Evolutionary conservation across 2,329 filamentous ascomycete species (phyloP), one percentile per base, ranked within the genome.

Genomic region (Teratosphaeriaceae sp.): DNA sequence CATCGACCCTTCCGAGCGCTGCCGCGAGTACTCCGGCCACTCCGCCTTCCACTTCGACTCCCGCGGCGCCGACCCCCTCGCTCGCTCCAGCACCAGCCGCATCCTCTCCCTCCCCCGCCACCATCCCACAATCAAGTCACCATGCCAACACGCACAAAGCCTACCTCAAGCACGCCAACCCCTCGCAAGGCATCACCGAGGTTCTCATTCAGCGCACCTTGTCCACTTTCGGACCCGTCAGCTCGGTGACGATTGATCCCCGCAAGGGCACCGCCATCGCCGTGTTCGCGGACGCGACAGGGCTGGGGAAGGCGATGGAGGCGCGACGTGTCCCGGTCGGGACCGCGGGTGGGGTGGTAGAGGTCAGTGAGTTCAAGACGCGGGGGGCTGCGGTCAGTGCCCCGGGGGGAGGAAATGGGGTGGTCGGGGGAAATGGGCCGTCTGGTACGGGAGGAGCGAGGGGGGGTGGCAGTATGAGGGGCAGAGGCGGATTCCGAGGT

Each of bases 181-280:
- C 87, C 9, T 92, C 88, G 0, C 90, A 96, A 60, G 90, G 90
- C 12, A 85, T 96, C 36, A 96, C 88, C 0, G 90, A 96, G 59
- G 70, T 82, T 0, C 67, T 88, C 0, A 78, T 97, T 1, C 81
- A 84, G 55, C 76, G 84, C 52, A 81, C 85, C 1, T 79, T 97
- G 60, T 75, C 81, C 34, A 65, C 69, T 0, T 94, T 88, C 54
- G 90, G 90, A 1, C 64, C 76, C 1, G 78, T 96, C 35, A 78
- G 78, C 0, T 84, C 80, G 51, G 86, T 95, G 15, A 90, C 96
- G 56, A 90, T 97, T 42, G 90, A 97, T 61, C 89, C 88, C 64
- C 85, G 89, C 57, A 96, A 96, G 64, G 88, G 88, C 0, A 94
- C 95, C 57, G 90, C 88, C 2, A 95, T 96, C 61, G 83, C 94